Evolutionary conservation across 768 basidiomycete genomes (phyloP), one percentile per base, ranked within the genome.

Genomic region (Amanita pseudoporphyria): DNA sequence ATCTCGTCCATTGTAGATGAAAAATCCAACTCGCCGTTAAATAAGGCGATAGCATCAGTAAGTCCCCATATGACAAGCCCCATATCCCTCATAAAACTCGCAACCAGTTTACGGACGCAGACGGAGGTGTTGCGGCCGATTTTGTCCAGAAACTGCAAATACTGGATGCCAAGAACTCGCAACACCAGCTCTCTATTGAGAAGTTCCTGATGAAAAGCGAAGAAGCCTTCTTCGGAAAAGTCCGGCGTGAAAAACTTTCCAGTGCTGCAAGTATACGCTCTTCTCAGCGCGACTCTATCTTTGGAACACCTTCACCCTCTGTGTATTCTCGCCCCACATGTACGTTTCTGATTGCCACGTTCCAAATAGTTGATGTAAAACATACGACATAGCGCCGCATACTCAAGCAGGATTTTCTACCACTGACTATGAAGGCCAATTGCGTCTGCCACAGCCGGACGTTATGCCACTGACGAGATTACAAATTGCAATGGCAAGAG

Each of bases 1-100:
- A 93, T 95, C 49, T 81, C 87, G 12, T 85, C 88, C 3, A 91
- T 95, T 47, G 84, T 91, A 26, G 90, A 93, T 54, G 92, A 95
- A 57, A 95, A 95, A 71, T 71, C 74, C 1, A 86, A 86, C 54
- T 92, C 93, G 19, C 92, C 93, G 9, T 70, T 95, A 52, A 96
- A 96, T 71, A 95, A 94, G 67, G 90, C 92, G 9, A 89, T 91
- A 58, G 84, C 84, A 47, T 84, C 90, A 52, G 88, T 91, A 59
- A 56, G 78, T 67, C 16, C 4, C 12, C 40, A 28, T 13, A 12
- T 30, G 33, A 28, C 22, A 38, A 21, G 36, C 22, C 0, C 14
- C 32, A 28, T 5, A 7, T 6, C 16, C 2, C 19, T 28, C 19
- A 9, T 43, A 28, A 41, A 16, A 30, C 21, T 12, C 5, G 14